These are phyloP conservation scores for Cardamine occulta DNA, from an alignment of 345 rosid species.

Conservation along the genomic window DNA sequence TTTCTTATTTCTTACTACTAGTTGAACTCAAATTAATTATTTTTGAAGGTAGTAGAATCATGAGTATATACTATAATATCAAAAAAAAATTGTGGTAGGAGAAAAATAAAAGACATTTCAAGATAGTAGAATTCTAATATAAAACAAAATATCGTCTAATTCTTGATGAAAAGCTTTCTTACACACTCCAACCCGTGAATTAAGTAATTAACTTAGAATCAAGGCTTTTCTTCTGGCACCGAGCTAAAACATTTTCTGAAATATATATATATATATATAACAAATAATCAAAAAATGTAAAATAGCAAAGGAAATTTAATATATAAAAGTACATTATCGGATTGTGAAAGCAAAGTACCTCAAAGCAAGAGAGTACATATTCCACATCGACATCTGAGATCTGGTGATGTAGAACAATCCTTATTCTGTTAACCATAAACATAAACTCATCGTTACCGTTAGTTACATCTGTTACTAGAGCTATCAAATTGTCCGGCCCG, in stretches of 20 bases:
- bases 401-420: constrained; percentile 87
- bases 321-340: background rate
- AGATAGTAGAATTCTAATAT: background rate
- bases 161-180: background rate
- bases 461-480: background rate
- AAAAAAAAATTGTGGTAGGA: background rate
- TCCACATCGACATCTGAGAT: constrained; percentile 77
- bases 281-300: constrained; percentile 2
- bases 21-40: background rate
- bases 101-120: background rate
- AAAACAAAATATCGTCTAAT: background rate
- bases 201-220: background rate
- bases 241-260: constrained; percentile 34
- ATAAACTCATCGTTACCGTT: constrained; percentile 17
- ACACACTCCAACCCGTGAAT: constrained; percentile 18
- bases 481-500: background rate
- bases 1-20: background rate
- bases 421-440: constrained; percentile 51
- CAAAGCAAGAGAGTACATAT: constrained; percentile 63
- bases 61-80: no score
- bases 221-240: constrained; percentile 17
- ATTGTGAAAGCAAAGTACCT: constrained; percentile 49
- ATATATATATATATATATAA: no score
- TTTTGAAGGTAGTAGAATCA: background rate
- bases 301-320: background rate